Percentiles rank a stretch among this genome's conserved stretches.
Conservation (phyloP, 495 filamentous ascomycete species). For the Echria macrotheca region DNA sequence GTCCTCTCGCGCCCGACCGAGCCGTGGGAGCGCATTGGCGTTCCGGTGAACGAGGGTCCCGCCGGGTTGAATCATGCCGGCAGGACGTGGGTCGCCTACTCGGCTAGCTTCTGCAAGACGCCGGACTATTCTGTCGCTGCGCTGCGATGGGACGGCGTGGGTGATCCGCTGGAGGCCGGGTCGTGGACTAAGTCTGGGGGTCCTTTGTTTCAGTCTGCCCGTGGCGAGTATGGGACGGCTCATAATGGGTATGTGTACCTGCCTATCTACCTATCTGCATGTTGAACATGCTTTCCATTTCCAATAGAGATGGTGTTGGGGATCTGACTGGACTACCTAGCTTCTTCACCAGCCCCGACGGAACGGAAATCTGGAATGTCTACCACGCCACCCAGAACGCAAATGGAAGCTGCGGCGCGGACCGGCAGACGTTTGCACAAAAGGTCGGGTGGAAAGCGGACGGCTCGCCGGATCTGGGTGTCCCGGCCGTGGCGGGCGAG, state of each 20-base stretch:
- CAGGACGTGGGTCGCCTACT: constrained; percentile 5
- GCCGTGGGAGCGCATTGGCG: neutral
- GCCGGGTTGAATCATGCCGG: neutral
- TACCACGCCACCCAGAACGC: constrained; percentile 4
- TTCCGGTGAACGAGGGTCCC: constrained; percentile 1
- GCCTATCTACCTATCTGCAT: neutral
- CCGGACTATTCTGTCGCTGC: constrained; percentile 1
- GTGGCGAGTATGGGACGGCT: neutral
- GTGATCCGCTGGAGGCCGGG: neutral
- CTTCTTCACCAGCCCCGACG: constrained; percentile 2
- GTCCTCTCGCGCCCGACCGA: neutral
- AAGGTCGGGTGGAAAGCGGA: neutral
- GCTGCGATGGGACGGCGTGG: neutral
- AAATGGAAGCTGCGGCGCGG: neutral
- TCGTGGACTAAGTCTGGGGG: neutral
- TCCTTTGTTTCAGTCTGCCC: neutral
- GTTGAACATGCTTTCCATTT: neutral
- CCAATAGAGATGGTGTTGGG: neutral
- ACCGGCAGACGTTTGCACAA: constrained; percentile 1
- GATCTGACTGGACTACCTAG: neutral
- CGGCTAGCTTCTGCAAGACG: constrained; percentile 2
- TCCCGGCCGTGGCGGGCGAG: neutral
- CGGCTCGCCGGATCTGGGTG: neutral
- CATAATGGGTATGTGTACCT: neutral
- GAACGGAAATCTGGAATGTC: constrained; percentile 2